Conservation (phyloP, 2,329 filamentous ascomycete genomes). For the Colletotrichum sp. region DNA sequence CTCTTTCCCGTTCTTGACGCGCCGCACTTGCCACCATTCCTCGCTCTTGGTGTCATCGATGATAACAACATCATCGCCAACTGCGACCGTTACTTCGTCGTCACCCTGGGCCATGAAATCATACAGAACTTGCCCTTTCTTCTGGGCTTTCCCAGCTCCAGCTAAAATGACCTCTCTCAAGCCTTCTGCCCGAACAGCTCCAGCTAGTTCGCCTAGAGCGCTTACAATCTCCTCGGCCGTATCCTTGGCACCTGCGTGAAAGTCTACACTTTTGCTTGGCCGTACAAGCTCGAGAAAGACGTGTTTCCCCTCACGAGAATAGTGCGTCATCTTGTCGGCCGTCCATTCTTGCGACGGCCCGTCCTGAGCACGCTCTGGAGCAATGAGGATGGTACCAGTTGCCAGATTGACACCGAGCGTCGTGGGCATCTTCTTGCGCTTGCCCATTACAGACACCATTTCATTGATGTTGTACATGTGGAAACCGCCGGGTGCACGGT, state of each 20-base stretch:
- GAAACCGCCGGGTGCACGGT: conserved; percentile 71
- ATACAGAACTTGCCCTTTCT: conserved; percentile 87
- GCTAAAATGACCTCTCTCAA: conserved; percentile 87
- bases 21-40: conserved; percentile 97
- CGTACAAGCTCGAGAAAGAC: conserved; percentile 92
- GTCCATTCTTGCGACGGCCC: conserved; percentile 91
- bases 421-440: conserved; percentile 98
- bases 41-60: conserved; percentile 91
- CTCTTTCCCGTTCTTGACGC: conserved; percentile 90
- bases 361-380: conserved; percentile 82
- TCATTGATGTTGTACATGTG: conserved; percentile 97
- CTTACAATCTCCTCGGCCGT: conserved; percentile 93
- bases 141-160: conserved; percentile 71
- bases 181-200: conserved; percentile 81
- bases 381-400: conserved; percentile 88
- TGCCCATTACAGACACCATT: conserved; percentile 96
- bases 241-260: conserved; percentile 96
- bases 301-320: conserved; percentile 97
- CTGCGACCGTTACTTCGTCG: conserved; percentile 91
- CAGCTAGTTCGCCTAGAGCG: conserved; percentile 86
- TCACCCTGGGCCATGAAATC: conserved; percentile 97
- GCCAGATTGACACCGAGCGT: conserved; percentile 91
- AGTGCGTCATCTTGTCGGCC: conserved; percentile 94
- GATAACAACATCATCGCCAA: conserved; percentile 89
- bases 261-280: conserved; percentile 94